A percentile compares a stretch with the other conserved stretches of the same genome.
Conservation (phyloP, 768 basidiomycete genomes). For the Lactarius trivialis region DNA sequence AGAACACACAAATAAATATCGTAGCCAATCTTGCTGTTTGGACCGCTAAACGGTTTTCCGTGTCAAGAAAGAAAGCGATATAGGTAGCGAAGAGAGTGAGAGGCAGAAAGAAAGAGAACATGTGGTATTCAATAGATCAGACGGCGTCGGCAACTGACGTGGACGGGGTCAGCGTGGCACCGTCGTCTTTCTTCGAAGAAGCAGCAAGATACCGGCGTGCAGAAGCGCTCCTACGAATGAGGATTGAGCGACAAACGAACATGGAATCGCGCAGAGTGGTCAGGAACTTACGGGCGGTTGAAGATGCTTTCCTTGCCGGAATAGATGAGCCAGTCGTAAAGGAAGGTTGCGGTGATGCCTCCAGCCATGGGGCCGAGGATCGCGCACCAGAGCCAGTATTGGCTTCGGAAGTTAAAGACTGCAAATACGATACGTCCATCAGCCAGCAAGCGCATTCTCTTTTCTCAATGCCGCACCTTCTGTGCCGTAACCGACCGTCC, state of each 20-base stretch:
- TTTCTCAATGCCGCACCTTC: conserved; percentile 27
- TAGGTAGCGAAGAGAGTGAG: too few species aligned
- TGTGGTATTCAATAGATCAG: too few species aligned
- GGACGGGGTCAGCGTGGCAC: neutral
- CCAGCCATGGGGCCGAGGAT: conserved; percentile 53
- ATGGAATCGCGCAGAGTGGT: too few species aligned
- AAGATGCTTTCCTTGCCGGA: conserved; percentile 48
- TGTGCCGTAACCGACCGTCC: conserved; percentile 63
- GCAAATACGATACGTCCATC: neutral
- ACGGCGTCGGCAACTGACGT: too few species aligned
- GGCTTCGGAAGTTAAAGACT: conserved; percentile 41
- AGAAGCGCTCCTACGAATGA: neutral
- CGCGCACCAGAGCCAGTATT: conserved; percentile 72
- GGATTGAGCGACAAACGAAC: neutral
- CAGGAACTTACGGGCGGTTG: conserved; percentile 44
- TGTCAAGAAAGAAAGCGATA: too few species aligned
- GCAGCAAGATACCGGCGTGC: conserved; percentile 5
- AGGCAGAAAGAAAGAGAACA: too few species aligned
- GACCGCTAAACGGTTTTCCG: too few species aligned
- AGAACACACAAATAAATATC: too few species aligned
- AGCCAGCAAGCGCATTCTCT: neutral
- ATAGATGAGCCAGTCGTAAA: conserved; percentile 55
- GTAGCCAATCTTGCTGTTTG: too few species aligned
- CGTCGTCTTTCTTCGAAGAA: neutral
- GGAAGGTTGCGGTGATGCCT: conserved; percentile 43